phyloP scores from a whole-genome alignment of 345 rosid species.

The Angophora floribunda region DNA sequence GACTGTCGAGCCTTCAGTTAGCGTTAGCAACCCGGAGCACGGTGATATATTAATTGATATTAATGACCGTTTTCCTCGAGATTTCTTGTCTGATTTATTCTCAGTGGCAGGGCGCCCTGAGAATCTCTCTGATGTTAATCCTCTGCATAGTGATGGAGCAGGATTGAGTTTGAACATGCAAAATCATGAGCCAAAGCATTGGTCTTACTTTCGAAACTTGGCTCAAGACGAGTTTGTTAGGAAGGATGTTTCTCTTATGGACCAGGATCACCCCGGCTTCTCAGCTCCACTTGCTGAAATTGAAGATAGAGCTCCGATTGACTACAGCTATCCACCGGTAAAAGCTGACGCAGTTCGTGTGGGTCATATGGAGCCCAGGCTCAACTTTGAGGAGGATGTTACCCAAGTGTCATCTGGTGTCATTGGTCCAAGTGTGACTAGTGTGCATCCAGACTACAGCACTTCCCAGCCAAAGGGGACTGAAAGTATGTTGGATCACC shows the following conservation, averaged over 20 bases:
- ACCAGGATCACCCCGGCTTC: slow-evolving; percentile 83
- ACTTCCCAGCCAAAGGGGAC: slow-evolving; percentile 29
- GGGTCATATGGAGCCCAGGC: slow-evolving; percentile 10
- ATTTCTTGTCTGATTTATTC: slow-evolving; percentile 73
- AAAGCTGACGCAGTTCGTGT: slow-evolving; percentile 23
- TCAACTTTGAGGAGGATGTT: slow-evolving; percentile 20
- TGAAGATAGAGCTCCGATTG: slow-evolving; percentile 30
- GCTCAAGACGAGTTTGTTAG: slow-evolving; percentile 66
- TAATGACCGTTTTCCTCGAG: slow-evolving; percentile 85
- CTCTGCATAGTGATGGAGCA: slow-evolving; percentile 59
- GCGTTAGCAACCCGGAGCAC: slow-evolving; percentile 35
- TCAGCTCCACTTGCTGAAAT: slow-evolving; percentile 41
- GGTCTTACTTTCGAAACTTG: slow-evolving; percentile 93
- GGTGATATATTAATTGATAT: slow-evolving; percentile 86
- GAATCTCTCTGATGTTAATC: slow-evolving; percentile 25
- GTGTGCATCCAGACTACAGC: slow-evolving; percentile 16
- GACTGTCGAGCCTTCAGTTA: slow-evolving; percentile 18
- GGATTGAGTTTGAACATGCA: slow-evolving; percentile 72
- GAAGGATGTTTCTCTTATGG: slow-evolving; percentile 85
- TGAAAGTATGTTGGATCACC: slow-evolving; percentile 26
- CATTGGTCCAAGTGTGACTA: slow-evolving; percentile 15
- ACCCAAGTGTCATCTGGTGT: slow-evolving; percentile 18
- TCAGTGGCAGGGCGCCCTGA: slow-evolving; percentile 41
- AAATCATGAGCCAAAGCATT: slow-evolving; percentile 76
- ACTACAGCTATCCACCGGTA: slow-evolving; percentile 48